Evolutionary conservation across 1,284 basidiomycete genomes (phyloP), one percentile per base, ranked within the genome.

Genomic region (Cryptococcus sp.): DNA sequence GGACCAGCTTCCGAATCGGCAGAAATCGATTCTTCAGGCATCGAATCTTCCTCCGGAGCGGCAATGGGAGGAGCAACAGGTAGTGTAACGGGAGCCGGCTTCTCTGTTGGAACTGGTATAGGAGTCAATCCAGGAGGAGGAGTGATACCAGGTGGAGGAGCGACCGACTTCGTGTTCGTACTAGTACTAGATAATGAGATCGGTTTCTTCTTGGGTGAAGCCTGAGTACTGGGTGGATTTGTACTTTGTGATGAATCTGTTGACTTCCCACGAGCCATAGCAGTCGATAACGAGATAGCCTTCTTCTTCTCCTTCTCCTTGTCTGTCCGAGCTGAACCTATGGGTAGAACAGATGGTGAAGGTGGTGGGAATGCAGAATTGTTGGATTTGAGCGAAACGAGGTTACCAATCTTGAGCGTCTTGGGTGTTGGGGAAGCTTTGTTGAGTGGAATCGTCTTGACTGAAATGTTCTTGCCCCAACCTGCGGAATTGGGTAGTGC

Each of bases 401-500:
- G 59, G 31, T 58, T 67, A 44, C 58, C 55, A 45, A 69, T 64
- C 49, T 67, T 69, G 28, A 62, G 56, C 0, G 68, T 63, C 16
- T 69, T 14, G 56, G 56, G n/a, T 54, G 57, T 7, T 58, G 45
- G 14, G 55, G 22, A 14, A 39, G 28, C 45, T 50, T 19, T 53
- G 54, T 69, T 83, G 83, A 53, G 81, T 81, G 7, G 82, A 50
- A 25, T 22, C 31, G 52, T 47, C 41, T 57, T 53, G 43, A 50
- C 48, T 7, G 48, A 47, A 22, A 63, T 50, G 24, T 53, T 55
- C 52, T 69, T 70, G 19, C 64, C 91, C 90, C 90, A 94, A 23
- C 86, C 85, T 11, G 91, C 88, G 10, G 84, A 83, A 51, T 87
- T 84, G 34, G 90, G 91, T 43, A 93, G 77, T 45, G 82, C 83